Evolutionary conservation across 306 rosid species (phyloP).

Genomic region (Sophora flavescens): DNA sequence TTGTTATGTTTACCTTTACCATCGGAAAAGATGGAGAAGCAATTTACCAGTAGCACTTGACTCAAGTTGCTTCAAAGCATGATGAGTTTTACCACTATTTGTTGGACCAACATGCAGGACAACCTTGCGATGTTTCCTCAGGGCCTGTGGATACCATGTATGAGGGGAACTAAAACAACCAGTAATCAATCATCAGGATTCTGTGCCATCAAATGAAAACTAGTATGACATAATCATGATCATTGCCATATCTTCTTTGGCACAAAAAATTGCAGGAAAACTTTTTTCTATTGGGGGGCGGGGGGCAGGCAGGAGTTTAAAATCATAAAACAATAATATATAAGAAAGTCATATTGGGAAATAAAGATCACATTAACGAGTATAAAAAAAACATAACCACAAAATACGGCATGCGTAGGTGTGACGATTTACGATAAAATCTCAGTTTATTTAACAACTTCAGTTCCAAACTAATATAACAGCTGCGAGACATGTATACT

Average conservation of each 20-base stretch:
- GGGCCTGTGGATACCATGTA: conserved; percentile 93
- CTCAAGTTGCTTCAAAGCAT: conserved; percentile 83
- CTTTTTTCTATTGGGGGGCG: no score
- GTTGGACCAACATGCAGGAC: conserved; percentile 97
- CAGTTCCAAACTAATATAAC: conserved; percentile 26
- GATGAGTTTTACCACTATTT: conserved; percentile 92
- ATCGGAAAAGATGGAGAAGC: conserved; percentile 30
- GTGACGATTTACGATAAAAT: not conserved
- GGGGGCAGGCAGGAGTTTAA: not conserved
- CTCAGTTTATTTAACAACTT: not conserved
- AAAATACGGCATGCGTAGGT: not conserved
- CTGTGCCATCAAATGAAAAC: not conserved
- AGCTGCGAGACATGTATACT: conserved; percentile 43
- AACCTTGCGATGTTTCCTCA: conserved; percentile 78
- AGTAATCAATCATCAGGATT: conserved; percentile 38
- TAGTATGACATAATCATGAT: conserved; percentile 27
- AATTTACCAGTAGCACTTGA: conserved; percentile 86
- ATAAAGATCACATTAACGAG: not conserved
- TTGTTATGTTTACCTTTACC: conserved; percentile 27
- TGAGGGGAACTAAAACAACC: conserved; percentile 75
- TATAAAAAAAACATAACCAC: not conserved
- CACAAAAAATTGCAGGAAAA: no score
- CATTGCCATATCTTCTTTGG: conserved; percentile 5
- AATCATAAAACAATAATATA: not conserved
- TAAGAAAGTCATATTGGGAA: not conserved